Evolutionary conservation across 1,284 basidiomycete species (phyloP).

Genomic region (Puccinia hordei): DNA sequence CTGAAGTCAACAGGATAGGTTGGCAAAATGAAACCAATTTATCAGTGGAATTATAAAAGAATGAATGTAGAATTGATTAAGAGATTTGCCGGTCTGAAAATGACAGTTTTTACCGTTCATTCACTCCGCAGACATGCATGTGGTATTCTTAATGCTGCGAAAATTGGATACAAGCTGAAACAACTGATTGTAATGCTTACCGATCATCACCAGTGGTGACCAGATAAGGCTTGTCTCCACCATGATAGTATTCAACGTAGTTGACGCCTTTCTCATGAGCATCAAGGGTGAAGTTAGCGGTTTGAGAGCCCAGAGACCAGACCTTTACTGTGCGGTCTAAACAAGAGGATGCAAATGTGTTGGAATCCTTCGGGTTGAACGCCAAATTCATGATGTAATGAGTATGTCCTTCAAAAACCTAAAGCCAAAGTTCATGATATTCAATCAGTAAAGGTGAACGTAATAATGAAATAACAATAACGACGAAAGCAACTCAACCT

Average conservation of each 20-base stretch:
- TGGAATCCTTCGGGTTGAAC: conserved; percentile 96
- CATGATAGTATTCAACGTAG: conserved; percentile 98
- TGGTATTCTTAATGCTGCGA: not conserved
- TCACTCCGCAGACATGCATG: not conserved
- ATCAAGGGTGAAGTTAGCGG: conserved; percentile 93
- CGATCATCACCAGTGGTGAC: conserved; percentile 97
- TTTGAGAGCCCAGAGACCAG: conserved; percentile 82
- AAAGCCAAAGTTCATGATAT: conserved; percentile 49
- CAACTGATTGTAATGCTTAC: conserved; percentile 58
- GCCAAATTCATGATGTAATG: conserved; percentile 99
- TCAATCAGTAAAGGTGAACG: not conserved
- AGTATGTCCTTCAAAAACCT: conserved; percentile 97
- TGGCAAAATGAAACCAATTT: not conserved
- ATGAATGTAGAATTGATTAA: conserved; percentile 66
- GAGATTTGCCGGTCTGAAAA: not conserved
- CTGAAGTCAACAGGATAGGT: conserved; percentile 54
- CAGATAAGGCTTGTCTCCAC: conserved; percentile 94
- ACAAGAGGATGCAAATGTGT: conserved; percentile 93
- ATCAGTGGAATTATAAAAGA: conserved; percentile 61
- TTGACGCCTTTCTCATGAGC: conserved; percentile 99
- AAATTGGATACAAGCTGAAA: conserved; percentile 7
- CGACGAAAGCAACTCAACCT: conserved; percentile 66
- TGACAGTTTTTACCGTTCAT: not conserved
- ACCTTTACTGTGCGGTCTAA: conserved; percentile 95
- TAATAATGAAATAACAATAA: not conserved